phyloP scores from a whole-genome alignment of 1,284 basidiomycete species.

The Neonothopanus nambi region DNA sequence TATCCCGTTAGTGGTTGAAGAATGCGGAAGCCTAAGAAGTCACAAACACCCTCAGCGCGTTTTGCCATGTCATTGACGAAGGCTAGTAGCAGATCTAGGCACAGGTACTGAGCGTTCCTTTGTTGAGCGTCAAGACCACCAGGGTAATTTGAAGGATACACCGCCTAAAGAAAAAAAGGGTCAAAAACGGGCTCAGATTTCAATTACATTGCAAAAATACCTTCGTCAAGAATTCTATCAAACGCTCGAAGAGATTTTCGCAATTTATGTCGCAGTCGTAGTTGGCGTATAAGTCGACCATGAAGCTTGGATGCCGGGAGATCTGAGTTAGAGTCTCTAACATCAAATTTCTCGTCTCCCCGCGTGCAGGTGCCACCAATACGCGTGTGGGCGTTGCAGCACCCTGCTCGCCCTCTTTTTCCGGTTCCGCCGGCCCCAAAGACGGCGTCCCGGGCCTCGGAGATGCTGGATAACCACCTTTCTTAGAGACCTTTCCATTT shows the following conservation, averaged over 20 bases:
- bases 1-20: slow-evolving; percentile 11
- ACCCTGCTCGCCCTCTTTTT: slow-evolving; percentile 51
- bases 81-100: slow-evolving; percentile 85
- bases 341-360: slow-evolving; percentile 88
- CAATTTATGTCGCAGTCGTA: slow-evolving; percentile 98
- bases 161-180: slow-evolving; percentile 58
- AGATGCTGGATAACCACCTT: slow-evolving; percentile 37
- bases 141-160: slow-evolving; percentile 66
- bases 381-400: slow-evolving; percentile 55
- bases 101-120: slow-evolving; percentile 82
- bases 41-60: slow-evolving; percentile 70
- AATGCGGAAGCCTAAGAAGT: neutral
- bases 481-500: slow-evolving; percentile 24
- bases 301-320: slow-evolving; percentile 81
- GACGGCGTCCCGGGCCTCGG: slow-evolving; percentile 60
- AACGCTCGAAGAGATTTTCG: slow-evolving; percentile 92
- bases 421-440: slow-evolving; percentile 44
- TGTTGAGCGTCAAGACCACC: slow-evolving; percentile 71
- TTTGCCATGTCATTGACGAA: slow-evolving; percentile 90
- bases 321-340: slow-evolving; percentile 88
- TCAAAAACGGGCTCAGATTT: neutral
- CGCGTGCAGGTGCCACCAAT: slow-evolving; percentile 75
- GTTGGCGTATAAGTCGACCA: slow-evolving; percentile 95
- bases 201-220: slow-evolving; percentile 35
- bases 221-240: slow-evolving; percentile 90